These are phyloP conservation scores for Plasmodium reichenowi DNA, from an alignment of 169 alveolate species.

Conservation along the genomic window DNA sequence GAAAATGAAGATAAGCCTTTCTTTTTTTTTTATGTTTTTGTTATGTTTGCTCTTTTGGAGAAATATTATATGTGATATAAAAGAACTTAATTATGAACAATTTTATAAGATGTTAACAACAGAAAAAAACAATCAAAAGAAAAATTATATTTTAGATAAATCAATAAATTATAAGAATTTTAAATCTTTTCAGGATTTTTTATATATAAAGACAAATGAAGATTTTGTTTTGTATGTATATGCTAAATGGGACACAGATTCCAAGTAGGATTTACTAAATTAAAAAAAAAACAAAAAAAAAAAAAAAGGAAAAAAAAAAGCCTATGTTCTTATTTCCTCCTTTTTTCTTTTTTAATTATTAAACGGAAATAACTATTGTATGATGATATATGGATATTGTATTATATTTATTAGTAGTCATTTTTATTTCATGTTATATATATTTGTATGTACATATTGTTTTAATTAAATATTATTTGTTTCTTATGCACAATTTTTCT, in stretches of 20 bases:
- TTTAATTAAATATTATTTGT: background rate
- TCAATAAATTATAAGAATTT: constrained; percentile 17
- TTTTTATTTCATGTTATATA: background rate
- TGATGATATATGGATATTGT: no score
- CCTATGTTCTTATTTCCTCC: no score
- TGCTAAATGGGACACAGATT: constrained; percentile 77
- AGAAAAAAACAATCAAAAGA: constrained; percentile 47
- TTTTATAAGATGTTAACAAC: constrained; percentile 53
- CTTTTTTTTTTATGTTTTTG: constrained; percentile 13
- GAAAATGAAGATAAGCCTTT: constrained; percentile 28
- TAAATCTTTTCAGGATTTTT: constrained; percentile 25
- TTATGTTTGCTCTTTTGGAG: constrained; percentile 20
- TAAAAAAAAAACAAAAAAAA: no score
- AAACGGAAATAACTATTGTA: no score
- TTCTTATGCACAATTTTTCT: background rate
- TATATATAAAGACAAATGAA: constrained; percentile 42
- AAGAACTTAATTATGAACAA: constrained; percentile 56
- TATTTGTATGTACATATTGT: constrained; percentile 11
- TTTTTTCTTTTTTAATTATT: no score
- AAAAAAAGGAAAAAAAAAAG: no score
- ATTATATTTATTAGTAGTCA: background rate
- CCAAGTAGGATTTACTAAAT: constrained; percentile 31
- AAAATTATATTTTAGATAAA: constrained; percentile 40
- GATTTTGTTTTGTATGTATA: constrained; percentile 71
- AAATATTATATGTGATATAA: constrained; percentile 52